Evolutionary conservation across 2,329 filamentous ascomycete species (phyloP), one percentile per base, ranked within the genome.

Genomic region (Penicillium sp.): DNA sequence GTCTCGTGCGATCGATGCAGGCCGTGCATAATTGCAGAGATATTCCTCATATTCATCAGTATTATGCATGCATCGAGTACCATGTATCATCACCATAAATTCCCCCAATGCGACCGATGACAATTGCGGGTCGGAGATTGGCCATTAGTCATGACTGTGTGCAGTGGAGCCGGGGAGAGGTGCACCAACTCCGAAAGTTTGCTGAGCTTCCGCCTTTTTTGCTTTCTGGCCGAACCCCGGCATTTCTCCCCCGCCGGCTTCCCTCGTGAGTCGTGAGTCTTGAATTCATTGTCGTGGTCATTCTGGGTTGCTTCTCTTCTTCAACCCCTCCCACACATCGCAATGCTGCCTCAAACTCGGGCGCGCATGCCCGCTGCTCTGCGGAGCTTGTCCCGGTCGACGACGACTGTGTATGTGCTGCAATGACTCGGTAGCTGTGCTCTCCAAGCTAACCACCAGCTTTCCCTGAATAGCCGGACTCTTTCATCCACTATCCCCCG

Each of bases 401-500:
- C 60, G 47, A 53, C 54, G 47, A 58, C 67, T 48, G 58, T 54
- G 62, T 68, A 42, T 55, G 65, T 65, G 64, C 53, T 45, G 47
- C 51, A 60, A 57, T 53, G 58, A 51, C 37, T 42, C 17, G 14
- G 7, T 52, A 17, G 5, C 11, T 45, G 51, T 25, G 41, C 56
- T 62, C 43, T 60, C 41, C 34, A 37, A 52, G 39, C 39, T 51
- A 55, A 41, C n/a, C 62, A 11, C 11, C 34, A 37, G 20, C 17
- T 41, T 34, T 49, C 43, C 42, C 12, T 45, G 8, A 47, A 14
- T 50, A 77, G 75, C 56, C 75, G 75, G 34, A 61, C 73, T 31
- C 67, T 77, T 49, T 75, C 75, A 0, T 76, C 75, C 31, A 84
- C 85, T 17, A 69, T 82, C 34, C 73, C 81, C 67, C 77, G 80